Percentiles rank a stretch among this genome's conserved stretches.
These are phyloP conservation scores for Thermothelomyces thermophilus DNA, from an alignment of 2,329 filamentous ascomycete species.

Conservation along the genomic window DNA sequence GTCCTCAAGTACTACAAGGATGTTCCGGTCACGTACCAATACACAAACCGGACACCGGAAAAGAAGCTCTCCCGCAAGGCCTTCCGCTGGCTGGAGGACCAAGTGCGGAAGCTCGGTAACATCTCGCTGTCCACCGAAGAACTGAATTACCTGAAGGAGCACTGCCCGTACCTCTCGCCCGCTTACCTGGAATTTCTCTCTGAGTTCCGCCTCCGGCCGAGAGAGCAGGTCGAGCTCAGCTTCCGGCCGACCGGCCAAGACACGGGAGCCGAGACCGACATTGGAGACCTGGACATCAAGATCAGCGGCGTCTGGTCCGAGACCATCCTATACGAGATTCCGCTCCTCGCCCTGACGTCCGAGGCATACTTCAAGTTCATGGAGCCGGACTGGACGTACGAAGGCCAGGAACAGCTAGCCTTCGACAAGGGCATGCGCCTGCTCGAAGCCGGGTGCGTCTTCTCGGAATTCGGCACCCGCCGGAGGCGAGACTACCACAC, in stretches of 20 bases:
- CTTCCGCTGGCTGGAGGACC: constrained; percentile 76
- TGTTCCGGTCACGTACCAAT: constrained; percentile 78
- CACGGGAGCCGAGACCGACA: constrained; percentile 55
- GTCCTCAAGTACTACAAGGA: constrained; percentile 88
- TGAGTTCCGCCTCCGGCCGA: constrained; percentile 72
- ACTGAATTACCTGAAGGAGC: constrained; percentile 66
- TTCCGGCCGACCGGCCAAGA: constrained; percentile 54
- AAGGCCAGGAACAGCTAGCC: constrained; percentile 78
- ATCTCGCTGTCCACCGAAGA: constrained; percentile 75
- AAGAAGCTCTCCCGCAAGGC: constrained; percentile 83
- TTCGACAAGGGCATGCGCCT: constrained; percentile 72
- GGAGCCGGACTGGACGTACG: constrained; percentile 86
- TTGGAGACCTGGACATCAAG: constrained; percentile 69
- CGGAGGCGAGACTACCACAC: constrained; percentile 90
- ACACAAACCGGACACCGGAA: constrained; percentile 90
- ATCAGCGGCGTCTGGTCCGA: constrained; percentile 85
- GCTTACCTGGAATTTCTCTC: constrained; percentile 77
- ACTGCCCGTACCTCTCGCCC: constrained; percentile 72
- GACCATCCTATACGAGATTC: constrained; percentile 97
- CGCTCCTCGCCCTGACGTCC: constrained; percentile 81
- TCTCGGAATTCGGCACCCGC: constrained; percentile 91
- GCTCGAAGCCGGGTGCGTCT: constrained; percentile 74
- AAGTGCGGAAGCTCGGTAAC: constrained; percentile 78
- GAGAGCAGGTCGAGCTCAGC: constrained; percentile 67
- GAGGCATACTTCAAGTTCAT: constrained; percentile 98